Conservation (phyloP, 768 basidiomycete species). For the Dentipellis sp. region DNA sequence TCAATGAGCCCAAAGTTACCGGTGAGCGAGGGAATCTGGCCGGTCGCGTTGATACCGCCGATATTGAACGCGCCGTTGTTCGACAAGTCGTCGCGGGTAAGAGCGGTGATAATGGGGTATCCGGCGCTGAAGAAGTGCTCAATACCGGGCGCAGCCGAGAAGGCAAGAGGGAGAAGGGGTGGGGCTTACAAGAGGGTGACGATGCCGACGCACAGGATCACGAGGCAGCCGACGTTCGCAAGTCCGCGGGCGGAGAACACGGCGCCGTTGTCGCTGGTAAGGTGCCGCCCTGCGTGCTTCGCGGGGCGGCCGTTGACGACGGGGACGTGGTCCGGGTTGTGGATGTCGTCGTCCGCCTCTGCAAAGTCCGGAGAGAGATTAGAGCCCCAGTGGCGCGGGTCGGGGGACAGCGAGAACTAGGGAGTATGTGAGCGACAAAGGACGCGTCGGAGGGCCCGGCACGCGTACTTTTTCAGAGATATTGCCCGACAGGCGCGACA, state of each 20-base stretch:
- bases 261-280: slow-evolving; percentile 25
- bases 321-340: slow-evolving; percentile 44
- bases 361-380: slow-evolving; percentile 42
- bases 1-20: slow-evolving; percentile 30
- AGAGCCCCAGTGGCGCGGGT: slow-evolving; percentile 60
- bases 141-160: neutral
- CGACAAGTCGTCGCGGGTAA: slow-evolving; percentile 1
- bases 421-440: neutral
- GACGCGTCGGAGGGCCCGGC: neutral
- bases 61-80: slow-evolving; percentile 28
- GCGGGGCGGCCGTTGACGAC: slow-evolving; percentile 7
- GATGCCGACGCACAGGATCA: slow-evolving; percentile 1
- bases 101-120: slow-evolving; percentile 14
- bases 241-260: slow-evolving; percentile 22
- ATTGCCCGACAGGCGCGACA: neutral
- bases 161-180: slow-evolving; percentile 20
- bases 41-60: slow-evolving; percentile 38
- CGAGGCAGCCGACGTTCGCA: slow-evolving; percentile 26
- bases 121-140: slow-evolving; percentile 7
- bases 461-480: neutral
- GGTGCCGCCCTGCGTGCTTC: slow-evolving; percentile 11
- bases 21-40: slow-evolving; percentile 30
- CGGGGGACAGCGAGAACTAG: slow-evolving; percentile 57
- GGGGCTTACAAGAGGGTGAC: slow-evolving; percentile 1
- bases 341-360: slow-evolving; percentile 66